Conservation (phyloP, 73 alveolate genomes). For the Tetrahymena elliotti region DNA sequence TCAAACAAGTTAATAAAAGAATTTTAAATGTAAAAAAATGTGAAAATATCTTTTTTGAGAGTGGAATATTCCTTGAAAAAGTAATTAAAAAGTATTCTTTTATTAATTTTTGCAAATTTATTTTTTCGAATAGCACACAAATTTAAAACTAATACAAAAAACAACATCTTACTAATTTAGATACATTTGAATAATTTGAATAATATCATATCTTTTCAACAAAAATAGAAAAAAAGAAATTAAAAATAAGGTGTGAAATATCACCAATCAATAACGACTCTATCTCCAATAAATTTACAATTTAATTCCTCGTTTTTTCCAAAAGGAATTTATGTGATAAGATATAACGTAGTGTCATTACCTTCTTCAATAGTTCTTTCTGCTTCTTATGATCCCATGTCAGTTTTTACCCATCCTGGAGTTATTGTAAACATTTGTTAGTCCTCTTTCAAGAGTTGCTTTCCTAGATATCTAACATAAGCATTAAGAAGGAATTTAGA, state of each 20-base stretch:
- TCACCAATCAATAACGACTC: background rate
- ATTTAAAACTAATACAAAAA: too few relatives aligned
- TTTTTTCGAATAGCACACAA: too few relatives aligned
- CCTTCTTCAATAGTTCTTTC: conserved; percentile 45
- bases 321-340: conserved; percentile 7
- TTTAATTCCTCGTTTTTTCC: conserved; percentile 9
- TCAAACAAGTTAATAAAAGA: too few relatives aligned
- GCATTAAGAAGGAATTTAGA: conserved; percentile 42
- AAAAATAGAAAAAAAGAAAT: too few relatives aligned
- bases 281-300: conserved; percentile 4
- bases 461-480: conserved; percentile 24
- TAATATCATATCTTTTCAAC: too few relatives aligned
- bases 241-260: background rate
- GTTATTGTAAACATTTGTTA: conserved; percentile 3
- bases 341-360: background rate
- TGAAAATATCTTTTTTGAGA: too few relatives aligned
- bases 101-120: too few relatives aligned
- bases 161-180: too few relatives aligned
- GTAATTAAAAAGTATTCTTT: too few relatives aligned
- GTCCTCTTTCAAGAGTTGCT: background rate
- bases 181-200: too few relatives aligned
- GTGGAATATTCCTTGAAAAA: too few relatives aligned
- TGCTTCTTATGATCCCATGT: conserved; percentile 45
- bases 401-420: conserved; percentile 52
- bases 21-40: too few relatives aligned